Percentiles rank a stretch among this genome's conserved stretches.
These are phyloP conservation scores for Aegilops umbellulata DNA, from an alignment of 176 grass and related monocot genomes.

Conservation along the genomic window DNA sequence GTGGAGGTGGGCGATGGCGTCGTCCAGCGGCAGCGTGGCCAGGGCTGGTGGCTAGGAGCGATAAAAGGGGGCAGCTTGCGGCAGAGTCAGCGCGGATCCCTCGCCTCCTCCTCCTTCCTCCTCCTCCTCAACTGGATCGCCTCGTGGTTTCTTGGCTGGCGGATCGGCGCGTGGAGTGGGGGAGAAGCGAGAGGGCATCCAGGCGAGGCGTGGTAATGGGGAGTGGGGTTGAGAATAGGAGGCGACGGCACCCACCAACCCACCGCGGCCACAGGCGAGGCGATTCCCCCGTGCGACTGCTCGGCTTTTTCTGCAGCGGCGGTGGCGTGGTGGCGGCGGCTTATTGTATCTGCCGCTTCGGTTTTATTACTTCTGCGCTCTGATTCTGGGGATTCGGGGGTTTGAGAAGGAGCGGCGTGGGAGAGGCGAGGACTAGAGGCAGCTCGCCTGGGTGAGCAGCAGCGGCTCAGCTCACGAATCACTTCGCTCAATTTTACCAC, in stretches of 20 bases:
- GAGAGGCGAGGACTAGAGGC: not conserved
- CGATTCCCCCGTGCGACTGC: constrained; percentile 40
- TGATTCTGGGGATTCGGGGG: constrained; percentile 23
- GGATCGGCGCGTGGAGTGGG: constrained; percentile 47
- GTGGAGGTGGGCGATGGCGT: constrained; percentile 34
- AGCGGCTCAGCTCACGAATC: not conserved
- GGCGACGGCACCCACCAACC: constrained; percentile 39
- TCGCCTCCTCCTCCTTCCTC: constrained; percentile 26
- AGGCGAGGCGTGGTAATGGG: constrained; percentile 34
- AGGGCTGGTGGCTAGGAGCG: not conserved
- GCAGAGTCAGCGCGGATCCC: not conserved
- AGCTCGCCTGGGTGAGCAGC: constrained; percentile 20
- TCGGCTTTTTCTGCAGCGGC: constrained; percentile 21
- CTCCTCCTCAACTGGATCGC: constrained; percentile 59
- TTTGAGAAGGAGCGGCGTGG: not conserved
- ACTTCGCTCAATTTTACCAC: not conserved
- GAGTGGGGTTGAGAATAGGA: constrained; percentile 14
- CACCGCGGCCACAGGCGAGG: constrained; percentile 31
- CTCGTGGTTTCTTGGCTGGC: constrained; percentile 22
- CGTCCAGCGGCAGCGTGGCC: constrained; percentile 33
- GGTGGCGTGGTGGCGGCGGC: constrained; percentile 33
- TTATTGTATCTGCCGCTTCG: constrained; percentile 43
- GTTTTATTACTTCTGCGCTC: constrained; percentile 31
- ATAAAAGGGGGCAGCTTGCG: not conserved
- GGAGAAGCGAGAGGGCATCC: constrained; percentile 46